phyloP scores from a whole-genome alignment of 257 asterid genomes.

The Oldenlandia corymbosa region DNA sequence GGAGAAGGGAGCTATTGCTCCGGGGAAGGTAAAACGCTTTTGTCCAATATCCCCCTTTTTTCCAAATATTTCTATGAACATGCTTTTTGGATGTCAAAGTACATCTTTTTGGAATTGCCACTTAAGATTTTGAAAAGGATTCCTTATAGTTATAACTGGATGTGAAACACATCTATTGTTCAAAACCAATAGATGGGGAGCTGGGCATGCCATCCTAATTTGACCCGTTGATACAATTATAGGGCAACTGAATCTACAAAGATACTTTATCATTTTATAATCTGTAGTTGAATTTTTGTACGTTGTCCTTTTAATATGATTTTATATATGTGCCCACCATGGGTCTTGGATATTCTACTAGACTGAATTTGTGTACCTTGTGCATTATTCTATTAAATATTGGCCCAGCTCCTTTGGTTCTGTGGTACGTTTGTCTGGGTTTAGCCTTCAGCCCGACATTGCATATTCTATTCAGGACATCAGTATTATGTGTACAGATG shows the following conservation, averaged over 20 bases:
- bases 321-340: background rate
- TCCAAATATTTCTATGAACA: no score
- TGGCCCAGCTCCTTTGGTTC: background rate
- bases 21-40: slow-evolving; percentile 66
- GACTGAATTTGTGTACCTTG: no score
- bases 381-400: background rate
- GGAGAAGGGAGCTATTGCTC: slow-evolving; percentile 79
- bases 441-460: background rate
- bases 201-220: no score
- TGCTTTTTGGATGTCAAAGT: no score
- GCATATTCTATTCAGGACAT: background rate
- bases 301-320: background rate
- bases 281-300: background rate
- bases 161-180: no score
- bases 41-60: no score
- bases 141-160: no score
- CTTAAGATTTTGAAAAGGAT: no score
- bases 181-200: no score
- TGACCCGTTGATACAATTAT: no score
- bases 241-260: background rate
- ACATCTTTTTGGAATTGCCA: background rate
- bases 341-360: background rate
- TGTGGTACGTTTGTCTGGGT: background rate
- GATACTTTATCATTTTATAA: background rate
- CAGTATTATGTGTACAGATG: background rate